phyloP scores from a whole-genome alignment of 257 asterid species.

The Gentiana dahurica region DNA sequence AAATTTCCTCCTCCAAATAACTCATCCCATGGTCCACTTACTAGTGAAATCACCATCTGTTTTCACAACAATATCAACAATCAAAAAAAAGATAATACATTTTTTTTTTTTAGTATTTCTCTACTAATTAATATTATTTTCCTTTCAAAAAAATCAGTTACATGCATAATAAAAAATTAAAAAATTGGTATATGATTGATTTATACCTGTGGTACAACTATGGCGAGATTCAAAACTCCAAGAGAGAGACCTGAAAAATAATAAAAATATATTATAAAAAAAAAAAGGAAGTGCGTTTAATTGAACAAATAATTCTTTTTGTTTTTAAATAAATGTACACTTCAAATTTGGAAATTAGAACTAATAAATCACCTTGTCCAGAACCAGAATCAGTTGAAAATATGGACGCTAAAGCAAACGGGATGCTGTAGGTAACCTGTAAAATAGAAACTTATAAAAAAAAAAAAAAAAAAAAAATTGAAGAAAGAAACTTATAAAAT shows the following conservation, averaged over 20 bases:
- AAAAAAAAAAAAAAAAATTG: neutral
- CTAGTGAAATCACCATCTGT: conserved; percentile 49
- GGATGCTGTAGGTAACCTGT: conserved; percentile 71
- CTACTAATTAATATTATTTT: too few species aligned
- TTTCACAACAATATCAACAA: neutral
- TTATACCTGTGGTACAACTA: conserved; percentile 70
- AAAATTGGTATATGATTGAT: neutral
- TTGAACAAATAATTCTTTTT: too few species aligned
- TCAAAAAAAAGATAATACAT: neutral
- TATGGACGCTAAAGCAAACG: conserved; percentile 92
- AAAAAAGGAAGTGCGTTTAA: too few species aligned
- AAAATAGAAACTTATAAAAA: neutral
- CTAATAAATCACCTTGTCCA: conserved; percentile 41
- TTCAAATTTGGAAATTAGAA: too few species aligned
- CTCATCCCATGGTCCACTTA: conserved; percentile 65
- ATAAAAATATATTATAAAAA: too few species aligned
- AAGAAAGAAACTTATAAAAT: too few species aligned
- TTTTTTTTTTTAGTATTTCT: too few species aligned
- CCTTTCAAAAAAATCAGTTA: too few species aligned
- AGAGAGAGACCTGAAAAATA: conserved; percentile 33
- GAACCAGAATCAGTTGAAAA: conserved; percentile 63
- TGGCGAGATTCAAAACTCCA: conserved; percentile 82
- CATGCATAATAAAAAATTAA: too few species aligned
- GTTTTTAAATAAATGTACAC: too few species aligned
- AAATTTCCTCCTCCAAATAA: conserved; percentile 83